Base-by-base conservation (phyloP, 1,284 basidiomycete genomes). In the Meripilus lineatus region DNA sequence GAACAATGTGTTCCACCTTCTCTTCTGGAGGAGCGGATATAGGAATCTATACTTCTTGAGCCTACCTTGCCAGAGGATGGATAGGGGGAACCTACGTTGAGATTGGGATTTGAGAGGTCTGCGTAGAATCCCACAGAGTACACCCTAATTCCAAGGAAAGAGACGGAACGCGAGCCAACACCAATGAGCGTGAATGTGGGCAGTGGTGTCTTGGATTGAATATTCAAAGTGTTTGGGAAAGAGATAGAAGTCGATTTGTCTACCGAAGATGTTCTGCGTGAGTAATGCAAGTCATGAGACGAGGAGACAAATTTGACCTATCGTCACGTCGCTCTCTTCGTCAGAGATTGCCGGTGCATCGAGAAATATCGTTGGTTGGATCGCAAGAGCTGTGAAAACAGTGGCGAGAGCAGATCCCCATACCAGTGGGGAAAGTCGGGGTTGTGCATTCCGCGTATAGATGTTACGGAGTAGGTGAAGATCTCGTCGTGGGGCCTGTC, bases 61-160 rank as follows among this genome's bases (percentile, higher is more conserved):
- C 5, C 2, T 13, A 15, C 2, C 21, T 18, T 24, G 25, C 23
- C 37, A 34, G 32, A 38, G 38, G 38, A n/a, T 3, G 3, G 20
- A 17, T 26, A 3, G 3, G 46, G 23, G 56, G 44, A 44, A 72
- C 60, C 23, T 39, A 75, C 85, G 46, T 74, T 74, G 49, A 89
- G 66, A 43, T 72, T 74, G 2, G 81, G 75, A 51, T 78, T 76
- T 20, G 69, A 58, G 41, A 90, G 65, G 61, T 91, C 89, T 13
- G 87, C 86, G 62, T 94, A 94, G 59, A 93, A 87, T 1, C 75
- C 91, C 33, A 89, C 79, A 4, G 89, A 87, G 62, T 94, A 94
- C 8, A 93, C 92, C 51, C 84, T 77, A 47, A 94, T 75, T 4
- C 78, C 71, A 35, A 94, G 67, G 65, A 94, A 91, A 10, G 88